Percentiles rank a stretch among this genome's conserved stretches.
Evolutionary conservation across 768 basidiomycete species (phyloP).

Genomic region (Cystofilobasidium bisporidii): DNA sequence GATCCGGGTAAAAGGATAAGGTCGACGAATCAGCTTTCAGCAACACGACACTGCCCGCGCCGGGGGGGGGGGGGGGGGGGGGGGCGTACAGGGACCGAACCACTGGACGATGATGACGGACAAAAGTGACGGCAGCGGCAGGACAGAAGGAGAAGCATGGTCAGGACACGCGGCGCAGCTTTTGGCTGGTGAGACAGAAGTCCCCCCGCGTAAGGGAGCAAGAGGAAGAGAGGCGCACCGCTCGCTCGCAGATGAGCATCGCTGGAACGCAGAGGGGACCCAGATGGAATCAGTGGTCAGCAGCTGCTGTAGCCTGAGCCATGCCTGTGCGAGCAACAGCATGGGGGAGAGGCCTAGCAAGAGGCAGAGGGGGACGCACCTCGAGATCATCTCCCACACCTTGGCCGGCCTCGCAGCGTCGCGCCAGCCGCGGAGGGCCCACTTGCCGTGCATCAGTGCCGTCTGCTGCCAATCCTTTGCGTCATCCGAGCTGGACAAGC

Average conservation of each 20-base stretch:
- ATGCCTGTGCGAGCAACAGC: too few relatives aligned
- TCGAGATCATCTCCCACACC: conserved; percentile 35
- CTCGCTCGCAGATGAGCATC: conserved; percentile 36
- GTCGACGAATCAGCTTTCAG: too few relatives aligned
- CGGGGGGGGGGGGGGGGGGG: too few relatives aligned
- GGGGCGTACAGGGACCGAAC: background rate
- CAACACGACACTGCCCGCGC: too few relatives aligned
- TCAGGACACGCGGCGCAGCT: background rate
- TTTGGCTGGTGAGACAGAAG: conserved; percentile 14
- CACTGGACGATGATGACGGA: background rate
- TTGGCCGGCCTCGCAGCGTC: conserved; percentile 35
- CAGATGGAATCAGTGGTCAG: background rate
- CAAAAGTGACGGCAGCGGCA: background rate
- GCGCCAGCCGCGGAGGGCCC: conserved; percentile 30
- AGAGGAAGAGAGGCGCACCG: conserved; percentile 8
- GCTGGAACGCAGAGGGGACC: conserved; percentile 29
- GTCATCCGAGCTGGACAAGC: background rate
- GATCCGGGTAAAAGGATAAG: too few relatives aligned
- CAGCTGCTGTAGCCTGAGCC: too few relatives aligned
- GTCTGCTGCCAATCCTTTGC: conserved; percentile 10
- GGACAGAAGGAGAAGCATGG: background rate
- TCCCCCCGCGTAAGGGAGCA: background rate
- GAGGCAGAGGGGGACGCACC: conserved; percentile 30
- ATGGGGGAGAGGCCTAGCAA: background rate
- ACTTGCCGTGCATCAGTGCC: conserved; percentile 1